Conservation (phyloP, 257 asterid genomes). For the Ajuga chamaepitys region DNA sequence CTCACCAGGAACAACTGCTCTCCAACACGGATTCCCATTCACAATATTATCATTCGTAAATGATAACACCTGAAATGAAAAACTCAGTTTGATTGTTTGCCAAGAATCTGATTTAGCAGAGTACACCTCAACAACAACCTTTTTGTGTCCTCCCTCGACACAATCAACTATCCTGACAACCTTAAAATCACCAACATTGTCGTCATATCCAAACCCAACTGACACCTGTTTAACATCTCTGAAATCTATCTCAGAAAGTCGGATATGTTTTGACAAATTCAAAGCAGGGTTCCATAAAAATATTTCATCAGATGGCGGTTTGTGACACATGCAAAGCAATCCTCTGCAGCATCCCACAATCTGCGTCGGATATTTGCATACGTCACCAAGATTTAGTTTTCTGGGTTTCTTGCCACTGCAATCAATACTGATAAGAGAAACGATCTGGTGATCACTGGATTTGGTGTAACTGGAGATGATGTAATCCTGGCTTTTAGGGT, state of each 20-base stretch:
- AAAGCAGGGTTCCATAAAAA: constrained; percentile 14
- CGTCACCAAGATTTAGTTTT: not conserved
- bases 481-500: not conserved
- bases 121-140: not conserved
- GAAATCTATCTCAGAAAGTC: not conserved
- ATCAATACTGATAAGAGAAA: not conserved
- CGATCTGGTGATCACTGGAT: not conserved
- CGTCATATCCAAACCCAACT: constrained; percentile 3
- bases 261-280: not conserved
- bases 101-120: constrained; percentile 2
- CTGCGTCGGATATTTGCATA: not conserved
- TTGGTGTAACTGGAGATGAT: not conserved
- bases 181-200: too few species aligned
- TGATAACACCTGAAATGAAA: not conserved
- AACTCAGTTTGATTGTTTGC: not conserved
- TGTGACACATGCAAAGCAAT: not conserved
- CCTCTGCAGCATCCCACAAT: not conserved
- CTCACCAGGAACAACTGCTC: not conserved
- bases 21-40: constrained; percentile 9
- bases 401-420: not conserved
- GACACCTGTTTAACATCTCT: not conserved
- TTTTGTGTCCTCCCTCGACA: not conserved
- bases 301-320: not conserved
- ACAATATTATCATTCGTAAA: not conserved
- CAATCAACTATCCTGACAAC: not conserved